Conservation (phyloP, 192 early-diverging fungal species). For the Diversispora epigaea region DNA sequence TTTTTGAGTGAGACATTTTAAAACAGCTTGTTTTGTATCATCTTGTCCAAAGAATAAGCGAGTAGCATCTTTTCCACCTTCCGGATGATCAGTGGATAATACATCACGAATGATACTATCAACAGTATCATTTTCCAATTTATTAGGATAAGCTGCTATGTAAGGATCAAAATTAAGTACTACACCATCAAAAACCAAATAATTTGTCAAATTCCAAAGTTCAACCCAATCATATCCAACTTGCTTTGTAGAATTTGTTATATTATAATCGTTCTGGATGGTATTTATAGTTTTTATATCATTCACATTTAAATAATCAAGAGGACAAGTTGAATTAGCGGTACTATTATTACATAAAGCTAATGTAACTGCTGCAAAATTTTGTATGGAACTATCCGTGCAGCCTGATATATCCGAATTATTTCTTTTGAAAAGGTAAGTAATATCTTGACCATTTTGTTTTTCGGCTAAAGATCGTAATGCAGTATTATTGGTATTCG, state of each 20-base stretch:
- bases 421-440: constrained; percentile 41
- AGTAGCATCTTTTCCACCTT: constrained; percentile 55
- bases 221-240: constrained; percentile 60
- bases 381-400: not conserved
- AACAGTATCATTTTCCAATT: constrained; percentile 45
- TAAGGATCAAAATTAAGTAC: constrained; percentile 64
- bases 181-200: constrained; percentile 61
- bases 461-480: constrained; percentile 12
- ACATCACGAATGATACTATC: constrained; percentile 58
- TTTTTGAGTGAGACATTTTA: constrained; percentile 67
- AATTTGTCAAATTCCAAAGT: constrained; percentile 43
- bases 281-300: constrained; percentile 39
- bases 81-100: constrained; percentile 31
- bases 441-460: constrained; percentile 57
- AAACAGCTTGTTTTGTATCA: constrained; percentile 43
- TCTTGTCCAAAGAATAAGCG: constrained; percentile 53
- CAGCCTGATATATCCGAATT: not conserved
- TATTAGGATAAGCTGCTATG: constrained; percentile 43
- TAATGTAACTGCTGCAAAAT: constrained; percentile 2
- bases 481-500: constrained; percentile 23
- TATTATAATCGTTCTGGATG: not conserved
- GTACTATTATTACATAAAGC: constrained; percentile 21
- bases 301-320: constrained; percentile 41
- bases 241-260: constrained; percentile 29
- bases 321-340: constrained; percentile 41